Conservation (phyloP, 345 rosid species). For the Boechera retrofracta region DNA sequence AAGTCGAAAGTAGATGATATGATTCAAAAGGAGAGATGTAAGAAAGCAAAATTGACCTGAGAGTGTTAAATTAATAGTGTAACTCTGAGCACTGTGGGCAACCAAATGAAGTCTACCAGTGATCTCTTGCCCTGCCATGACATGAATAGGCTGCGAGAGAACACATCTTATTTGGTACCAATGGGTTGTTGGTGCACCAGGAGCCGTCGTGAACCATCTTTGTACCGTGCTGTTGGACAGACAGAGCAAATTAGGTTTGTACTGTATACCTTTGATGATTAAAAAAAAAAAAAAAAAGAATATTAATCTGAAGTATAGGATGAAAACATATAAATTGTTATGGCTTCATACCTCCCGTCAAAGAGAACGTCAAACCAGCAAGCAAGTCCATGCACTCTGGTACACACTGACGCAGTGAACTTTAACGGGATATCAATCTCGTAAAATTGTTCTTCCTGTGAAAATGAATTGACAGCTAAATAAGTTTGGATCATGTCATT, state of each 20-base stretch:
- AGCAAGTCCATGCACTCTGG: conserved; percentile 94
- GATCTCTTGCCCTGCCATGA: conserved; percentile 94
- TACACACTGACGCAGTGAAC: conserved; percentile 74
- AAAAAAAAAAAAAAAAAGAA: not conserved
- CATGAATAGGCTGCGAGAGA: conserved; percentile 88
- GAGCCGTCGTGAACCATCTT: conserved; percentile 96
- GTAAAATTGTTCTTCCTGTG: conserved; percentile 85
- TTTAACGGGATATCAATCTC: conserved; percentile 87
- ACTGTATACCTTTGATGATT: conserved; percentile 60
- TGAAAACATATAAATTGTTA: not conserved
- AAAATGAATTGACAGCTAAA: conserved; percentile 29
- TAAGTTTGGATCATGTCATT: conserved; percentile 16
- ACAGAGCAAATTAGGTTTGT: conserved; percentile 17
- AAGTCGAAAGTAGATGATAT: conserved; percentile 29
- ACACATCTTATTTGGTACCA: conserved; percentile 98
- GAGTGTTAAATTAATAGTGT: conserved; percentile 78
- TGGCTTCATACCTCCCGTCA: conserved; percentile 71
- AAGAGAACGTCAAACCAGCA: conserved; percentile 97
- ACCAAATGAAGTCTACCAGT: conserved; percentile 82
- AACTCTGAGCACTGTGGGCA: conserved; percentile 95
- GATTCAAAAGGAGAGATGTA: not conserved
- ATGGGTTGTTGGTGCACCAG: conserved; percentile 95
- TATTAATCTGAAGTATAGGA: not conserved
- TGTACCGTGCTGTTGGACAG: conserved; percentile 65
- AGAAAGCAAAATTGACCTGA: conserved; percentile 57